Evolutionary conservation across 2,329 filamentous ascomycete genomes (phyloP).

Genomic region (Truncatella angustata): DNA sequence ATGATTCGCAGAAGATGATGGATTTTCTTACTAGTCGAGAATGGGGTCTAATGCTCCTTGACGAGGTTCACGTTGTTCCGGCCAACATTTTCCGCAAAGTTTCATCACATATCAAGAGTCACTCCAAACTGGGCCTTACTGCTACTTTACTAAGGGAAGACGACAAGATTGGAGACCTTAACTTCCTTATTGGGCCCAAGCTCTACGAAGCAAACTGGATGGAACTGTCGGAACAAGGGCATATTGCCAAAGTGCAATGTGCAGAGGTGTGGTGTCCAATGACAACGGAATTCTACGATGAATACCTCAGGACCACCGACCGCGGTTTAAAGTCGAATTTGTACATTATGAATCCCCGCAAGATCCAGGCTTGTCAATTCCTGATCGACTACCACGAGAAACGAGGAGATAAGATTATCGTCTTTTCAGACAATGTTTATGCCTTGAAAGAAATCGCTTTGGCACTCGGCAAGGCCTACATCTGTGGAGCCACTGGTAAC

Average conservation of each 20-base stretch:
- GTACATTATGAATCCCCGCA: slow-evolving; percentile 96
- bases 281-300: slow-evolving; percentile 96
- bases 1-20: slow-evolving; percentile 98
- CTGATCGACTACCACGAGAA: slow-evolving; percentile 97
- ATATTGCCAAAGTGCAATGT: slow-evolving; percentile 96
- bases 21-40: slow-evolving; percentile 84
- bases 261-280: slow-evolving; percentile 99
- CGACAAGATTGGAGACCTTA: slow-evolving; percentile 96
- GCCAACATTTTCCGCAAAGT: slow-evolving; percentile 96
- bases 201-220: slow-evolving; percentile 99
- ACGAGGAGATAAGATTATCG: slow-evolving; percentile 94
- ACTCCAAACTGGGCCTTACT: slow-evolving; percentile 91
- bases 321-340: slow-evolving; percentile 46
- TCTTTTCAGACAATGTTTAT: slow-evolving; percentile 97
- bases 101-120: slow-evolving; percentile 87
- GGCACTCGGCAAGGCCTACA: slow-evolving; percentile 82
- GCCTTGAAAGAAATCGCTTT: slow-evolving; percentile 82
- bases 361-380: slow-evolving; percentile 96
- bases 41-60: slow-evolving; percentile 96
- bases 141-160: slow-evolving; percentile 94
- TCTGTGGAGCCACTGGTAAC: slow-evolving; percentile 86
- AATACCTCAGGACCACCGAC: slow-evolving; percentile 66
- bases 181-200: slow-evolving; percentile 96
- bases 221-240: slow-evolving; percentile 93
- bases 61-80: slow-evolving; percentile 97